phyloP scores from a whole-genome alignment of 805 yeast species.

The Kodamaea jinghongensis region DNA sequence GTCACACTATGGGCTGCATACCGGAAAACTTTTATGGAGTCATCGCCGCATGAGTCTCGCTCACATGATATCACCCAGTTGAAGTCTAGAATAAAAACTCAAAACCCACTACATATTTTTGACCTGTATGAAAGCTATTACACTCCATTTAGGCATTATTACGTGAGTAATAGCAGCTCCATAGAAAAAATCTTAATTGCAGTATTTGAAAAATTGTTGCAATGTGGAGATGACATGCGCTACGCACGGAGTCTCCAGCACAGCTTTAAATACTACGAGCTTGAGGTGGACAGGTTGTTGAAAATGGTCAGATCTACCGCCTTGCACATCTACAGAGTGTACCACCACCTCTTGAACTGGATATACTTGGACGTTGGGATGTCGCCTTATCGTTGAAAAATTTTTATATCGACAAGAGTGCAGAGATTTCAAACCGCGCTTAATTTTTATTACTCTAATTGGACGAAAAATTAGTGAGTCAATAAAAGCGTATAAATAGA shows the following conservation, averaged over 20 bases:
- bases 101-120: neutral
- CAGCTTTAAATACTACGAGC: conserved; percentile 4
- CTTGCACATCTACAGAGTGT: conserved; percentile 17
- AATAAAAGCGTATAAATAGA: conserved; percentile 7
- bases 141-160: conserved; percentile 1
- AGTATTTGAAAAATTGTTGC: conserved; percentile 1
- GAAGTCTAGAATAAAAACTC: conserved; percentile 1
- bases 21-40: neutral
- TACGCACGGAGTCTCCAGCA: neutral
- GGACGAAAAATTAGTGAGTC: conserved; percentile 17
- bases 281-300: conserved; percentile 8
- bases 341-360: conserved; percentile 29
- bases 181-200: conserved; percentile 3
- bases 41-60: neutral
- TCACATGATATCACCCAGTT: neutral
- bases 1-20: conserved; percentile 1
- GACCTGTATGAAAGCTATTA: neutral
- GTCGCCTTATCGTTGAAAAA: conserved; percentile 5
- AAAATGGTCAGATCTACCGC: conserved; percentile 8
- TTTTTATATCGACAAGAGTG: neutral
- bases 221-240: neutral
- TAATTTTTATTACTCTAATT: conserved; percentile 31
- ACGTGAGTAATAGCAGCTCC: neutral
- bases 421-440: conserved; percentile 43
- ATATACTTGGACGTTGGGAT: conserved; percentile 23